Evolutionary conservation across 2,329 filamentous ascomycete species (phyloP), one percentile per base, ranked within the genome.

Genomic region (Xylariaceae sp.): DNA sequence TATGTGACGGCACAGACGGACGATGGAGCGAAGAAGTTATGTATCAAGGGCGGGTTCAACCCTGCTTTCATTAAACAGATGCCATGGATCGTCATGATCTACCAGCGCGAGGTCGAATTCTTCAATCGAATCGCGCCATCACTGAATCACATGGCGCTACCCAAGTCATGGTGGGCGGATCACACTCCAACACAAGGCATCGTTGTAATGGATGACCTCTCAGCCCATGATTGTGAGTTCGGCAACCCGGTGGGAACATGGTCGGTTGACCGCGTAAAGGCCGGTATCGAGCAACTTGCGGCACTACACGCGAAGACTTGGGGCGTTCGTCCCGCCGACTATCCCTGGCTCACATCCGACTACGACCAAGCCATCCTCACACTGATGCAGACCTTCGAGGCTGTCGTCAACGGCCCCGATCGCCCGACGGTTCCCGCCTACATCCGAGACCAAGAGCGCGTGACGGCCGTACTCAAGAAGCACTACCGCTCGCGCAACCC

Each of bases 231-330:
- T 2, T 62, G 57, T 50, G 33, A 54, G 19, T 66, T 65, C 49
- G 59, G 63, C 16, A 51, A 50, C 33, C 55, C 59, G 11, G 49
- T 57, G 6, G 45, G 56, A 46, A 47, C 48, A 6, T 66, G 63
- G 63, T 56, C 61, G 9, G 54, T 61, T 6, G 40, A 52, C 39
- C 54, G 56, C 11, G 63, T 64, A 40, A 47, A 46, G 13, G 45
- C 57, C 7, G 66, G 64, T 14, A 53, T 71, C 11, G 65, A 69
- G 57, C 68, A 71, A 60, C 64, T 72, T 31, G 68, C 69, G 1
- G 64, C 63, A 3, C 58, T 72, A 47, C 70, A 71, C 54, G 61
- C 60, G 38, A 58, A 56, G 57, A 63, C 63, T 3, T 63, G 62
- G 61, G 65, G 62, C 12, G 62, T 60, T 18, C 63, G 49, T 3